phyloP scores from a whole-genome alignment of 2,329 filamentous ascomycete genomes.

The Drechmeria coniospora region DNA sequence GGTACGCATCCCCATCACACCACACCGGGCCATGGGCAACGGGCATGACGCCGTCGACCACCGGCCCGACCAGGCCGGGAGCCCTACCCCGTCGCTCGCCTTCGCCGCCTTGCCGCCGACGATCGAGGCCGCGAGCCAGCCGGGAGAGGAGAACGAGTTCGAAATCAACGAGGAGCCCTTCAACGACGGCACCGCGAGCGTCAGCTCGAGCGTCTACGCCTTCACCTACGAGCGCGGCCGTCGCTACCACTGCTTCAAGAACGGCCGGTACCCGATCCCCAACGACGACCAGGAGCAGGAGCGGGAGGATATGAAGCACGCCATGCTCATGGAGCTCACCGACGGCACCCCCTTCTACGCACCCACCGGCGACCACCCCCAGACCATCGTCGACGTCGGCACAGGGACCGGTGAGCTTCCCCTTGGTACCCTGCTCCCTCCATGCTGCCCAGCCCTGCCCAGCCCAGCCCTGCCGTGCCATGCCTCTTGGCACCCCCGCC shows the following conservation, averaged over 20 bases:
- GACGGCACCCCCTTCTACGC: constrained; percentile 23
- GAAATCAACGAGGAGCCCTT: constrained; percentile 3
- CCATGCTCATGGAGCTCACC: constrained; percentile 18
- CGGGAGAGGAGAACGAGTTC: constrained; percentile 2
- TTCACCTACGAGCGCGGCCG: constrained; percentile 5
- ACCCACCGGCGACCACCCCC: constrained; percentile 19
- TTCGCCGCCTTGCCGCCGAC: not conserved
- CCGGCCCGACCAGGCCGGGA: no score
- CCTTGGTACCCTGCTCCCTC: no score
- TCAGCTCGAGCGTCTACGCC: constrained; percentile 5
- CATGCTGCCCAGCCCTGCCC: no score
- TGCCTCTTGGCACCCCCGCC: no score
- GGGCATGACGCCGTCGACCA: no score
- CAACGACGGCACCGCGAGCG: constrained; percentile 3
- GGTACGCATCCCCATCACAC: no score
- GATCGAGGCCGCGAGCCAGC: constrained; percentile 1
- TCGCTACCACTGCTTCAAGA: constrained; percentile 18
- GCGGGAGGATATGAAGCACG: constrained; percentile 24
- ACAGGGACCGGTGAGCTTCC: constrained; percentile 7
- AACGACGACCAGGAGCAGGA: constrained; percentile 23
- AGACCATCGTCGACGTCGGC: constrained; percentile 26
- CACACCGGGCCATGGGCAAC: no score
- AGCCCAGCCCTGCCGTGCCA: no score
- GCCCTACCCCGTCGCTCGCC: not conserved
- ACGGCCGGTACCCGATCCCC: constrained; percentile 21